These are phyloP conservation scores for Mucuna pruriens DNA, from an alignment of 306 rosid genomes.

Conservation along the genomic window DNA sequence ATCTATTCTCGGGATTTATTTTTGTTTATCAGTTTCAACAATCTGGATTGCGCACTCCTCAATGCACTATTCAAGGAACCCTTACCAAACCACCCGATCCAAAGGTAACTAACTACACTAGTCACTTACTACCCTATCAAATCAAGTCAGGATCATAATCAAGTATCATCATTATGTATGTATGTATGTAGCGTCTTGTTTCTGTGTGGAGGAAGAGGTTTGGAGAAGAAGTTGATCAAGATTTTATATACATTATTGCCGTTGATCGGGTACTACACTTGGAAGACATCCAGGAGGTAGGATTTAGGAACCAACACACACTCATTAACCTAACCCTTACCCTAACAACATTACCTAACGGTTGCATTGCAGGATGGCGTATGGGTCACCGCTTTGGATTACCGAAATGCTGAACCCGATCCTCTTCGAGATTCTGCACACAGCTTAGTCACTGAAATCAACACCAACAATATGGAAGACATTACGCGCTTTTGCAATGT, in stretches of 20 bases:
- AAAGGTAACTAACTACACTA: constrained; percentile 23
- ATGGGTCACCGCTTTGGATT: constrained; percentile 75
- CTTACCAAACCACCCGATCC: constrained; percentile 71
- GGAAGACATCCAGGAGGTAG: constrained; percentile 88
- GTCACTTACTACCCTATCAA: not conserved
- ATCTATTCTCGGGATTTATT: not conserved
- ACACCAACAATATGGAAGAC: constrained; percentile 80
- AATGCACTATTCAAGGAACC: constrained; percentile 83
- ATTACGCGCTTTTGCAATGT: constrained; percentile 82
- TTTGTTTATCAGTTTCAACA: constrained; percentile 66
- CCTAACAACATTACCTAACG: too few relatives aligned
- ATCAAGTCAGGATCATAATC: constrained; percentile 14
- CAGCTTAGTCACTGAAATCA: constrained; percentile 76
- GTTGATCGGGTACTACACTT: constrained; percentile 82
- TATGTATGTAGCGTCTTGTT: constrained; percentile 53
- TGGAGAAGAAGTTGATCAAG: constrained; percentile 80
- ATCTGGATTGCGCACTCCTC: constrained; percentile 82
- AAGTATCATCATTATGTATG: not conserved
- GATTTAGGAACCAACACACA: constrained; percentile 53
- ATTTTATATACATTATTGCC: constrained; percentile 60
- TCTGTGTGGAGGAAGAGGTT: constrained; percentile 79
- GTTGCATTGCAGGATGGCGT: constrained; percentile 70
- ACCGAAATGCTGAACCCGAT: constrained; percentile 77
- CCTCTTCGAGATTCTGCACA: constrained; percentile 85
- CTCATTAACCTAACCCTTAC: not conserved